phyloP scores from a whole-genome alignment of 192 early-diverging fungal genomes.

The Rhizophagus sp. region DNA sequence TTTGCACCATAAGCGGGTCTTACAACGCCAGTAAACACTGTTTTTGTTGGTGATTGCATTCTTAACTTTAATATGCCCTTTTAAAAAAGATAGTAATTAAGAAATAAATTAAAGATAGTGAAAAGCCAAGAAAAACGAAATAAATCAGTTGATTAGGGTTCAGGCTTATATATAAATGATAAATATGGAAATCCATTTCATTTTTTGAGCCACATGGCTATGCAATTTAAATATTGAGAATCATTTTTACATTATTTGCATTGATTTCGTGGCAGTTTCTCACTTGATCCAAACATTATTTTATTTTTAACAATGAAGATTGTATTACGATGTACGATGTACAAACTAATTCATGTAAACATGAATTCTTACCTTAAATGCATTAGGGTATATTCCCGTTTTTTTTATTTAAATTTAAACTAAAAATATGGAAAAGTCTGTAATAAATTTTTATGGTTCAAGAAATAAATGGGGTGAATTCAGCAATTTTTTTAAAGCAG shows the following conservation, averaged over 20 bases:
- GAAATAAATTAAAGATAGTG: not conserved
- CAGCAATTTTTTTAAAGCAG: slow-evolving; percentile 44
- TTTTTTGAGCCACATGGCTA: not conserved
- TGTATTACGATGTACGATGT: too few species aligned
- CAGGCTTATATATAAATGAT: not conserved
- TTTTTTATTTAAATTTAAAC: too few species aligned
- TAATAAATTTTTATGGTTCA: slow-evolving; percentile 34
- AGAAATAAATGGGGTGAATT: slow-evolving; percentile 35
- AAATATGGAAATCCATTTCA: too few species aligned
- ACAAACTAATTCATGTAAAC: too few species aligned
- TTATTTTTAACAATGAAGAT: too few species aligned
- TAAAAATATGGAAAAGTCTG: too few species aligned
- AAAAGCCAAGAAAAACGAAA: not conserved
- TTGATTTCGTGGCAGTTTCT: too few species aligned
- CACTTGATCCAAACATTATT: too few species aligned
- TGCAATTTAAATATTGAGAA: not conserved
- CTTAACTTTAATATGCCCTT: not conserved
- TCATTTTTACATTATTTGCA: not conserved
- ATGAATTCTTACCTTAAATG: too few species aligned
- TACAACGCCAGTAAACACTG: not conserved
- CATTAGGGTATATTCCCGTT: too few species aligned
- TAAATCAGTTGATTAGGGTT: not conserved
- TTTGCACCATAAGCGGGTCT: slow-evolving; percentile 35
- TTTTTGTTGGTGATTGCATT: slow-evolving; percentile 5
- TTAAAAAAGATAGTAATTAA: not conserved